These are phyloP conservation scores for Leccinum variicolor DNA, from an alignment of 768 basidiomycete species.

Conservation along the genomic window DNA sequence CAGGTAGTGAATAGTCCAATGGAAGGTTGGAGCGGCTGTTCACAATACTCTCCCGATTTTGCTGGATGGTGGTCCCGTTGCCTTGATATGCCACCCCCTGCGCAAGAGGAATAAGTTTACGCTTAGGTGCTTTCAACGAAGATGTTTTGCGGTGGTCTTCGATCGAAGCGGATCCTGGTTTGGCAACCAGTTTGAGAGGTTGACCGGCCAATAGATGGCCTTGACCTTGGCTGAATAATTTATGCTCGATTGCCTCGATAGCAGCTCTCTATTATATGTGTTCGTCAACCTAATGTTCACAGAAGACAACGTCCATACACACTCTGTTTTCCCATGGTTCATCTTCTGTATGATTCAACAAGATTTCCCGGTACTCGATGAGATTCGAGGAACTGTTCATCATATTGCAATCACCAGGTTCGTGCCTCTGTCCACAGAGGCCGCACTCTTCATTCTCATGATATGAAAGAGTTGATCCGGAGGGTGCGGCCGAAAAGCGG, in stretches of 20 bases:
- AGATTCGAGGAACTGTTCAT: constrained; percentile 62
- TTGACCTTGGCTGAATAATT: constrained; percentile 54
- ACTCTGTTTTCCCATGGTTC: constrained; percentile 69
- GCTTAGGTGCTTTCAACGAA: constrained; percentile 1
- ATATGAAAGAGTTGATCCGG: background rate
- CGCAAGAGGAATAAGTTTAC: background rate
- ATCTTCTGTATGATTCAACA: constrained; percentile 59
- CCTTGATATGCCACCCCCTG: background rate
- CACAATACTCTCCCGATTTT: background rate
- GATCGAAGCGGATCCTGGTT: constrained; percentile 14
- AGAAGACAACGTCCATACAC: constrained; percentile 20
- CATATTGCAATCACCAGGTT: constrained; percentile 56
- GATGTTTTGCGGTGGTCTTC: background rate
- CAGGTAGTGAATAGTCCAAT: background rate
- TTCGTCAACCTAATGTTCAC: constrained; percentile 5
- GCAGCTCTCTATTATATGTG: constrained; percentile 55
- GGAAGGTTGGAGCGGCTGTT: background rate
- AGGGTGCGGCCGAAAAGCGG: constrained; percentile 3
- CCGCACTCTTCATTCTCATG: constrained; percentile 43
- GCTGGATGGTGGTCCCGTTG: background rate
- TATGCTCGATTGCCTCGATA: constrained; percentile 65
- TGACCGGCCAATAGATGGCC: constrained; percentile 57
- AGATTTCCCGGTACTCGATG: constrained; percentile 64
- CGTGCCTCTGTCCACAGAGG: constrained; percentile 58
- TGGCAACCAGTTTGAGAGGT: constrained; percentile 54